These are phyloP conservation scores for Pyronema domesticum DNA, from an alignment of 495 filamentous ascomycete species.

Conservation along the genomic window DNA sequence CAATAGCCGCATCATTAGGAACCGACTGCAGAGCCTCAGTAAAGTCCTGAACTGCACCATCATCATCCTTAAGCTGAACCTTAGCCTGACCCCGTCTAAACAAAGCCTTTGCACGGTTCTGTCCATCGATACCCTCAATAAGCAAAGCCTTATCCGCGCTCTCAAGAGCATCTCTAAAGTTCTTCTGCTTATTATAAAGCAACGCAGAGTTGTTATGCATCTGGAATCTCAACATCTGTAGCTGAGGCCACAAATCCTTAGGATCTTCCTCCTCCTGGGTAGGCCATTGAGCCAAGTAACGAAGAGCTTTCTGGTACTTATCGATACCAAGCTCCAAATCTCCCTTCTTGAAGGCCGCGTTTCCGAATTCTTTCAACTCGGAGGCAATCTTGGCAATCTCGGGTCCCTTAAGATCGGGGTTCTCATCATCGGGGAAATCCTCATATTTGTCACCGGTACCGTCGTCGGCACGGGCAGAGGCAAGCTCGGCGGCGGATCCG, in stretches of 20 bases:
- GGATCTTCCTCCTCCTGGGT: slow-evolving; percentile 47
- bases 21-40: slow-evolving; percentile 54
- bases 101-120: slow-evolving; percentile 73
- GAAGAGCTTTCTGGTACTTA: slow-evolving; percentile 95
- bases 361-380: slow-evolving; percentile 84
- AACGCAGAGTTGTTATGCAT: slow-evolving; percentile 64
- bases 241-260: slow-evolving; percentile 42
- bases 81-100: slow-evolving; percentile 65
- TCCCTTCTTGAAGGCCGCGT: slow-evolving; percentile 70
- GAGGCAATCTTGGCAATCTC: slow-evolving; percentile 60
- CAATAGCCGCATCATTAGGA: slow-evolving; percentile 58
- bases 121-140: slow-evolving; percentile 35
- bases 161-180: slow-evolving; percentile 47
- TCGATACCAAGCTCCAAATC: slow-evolving; percentile 55
- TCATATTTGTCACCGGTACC: slow-evolving; percentile 81
- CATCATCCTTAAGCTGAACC: slow-evolving; percentile 66
- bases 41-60: slow-evolving; percentile 61
- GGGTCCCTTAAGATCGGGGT: slow-evolving; percentile 38
- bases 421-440: slow-evolving; percentile 84
- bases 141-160: slow-evolving; percentile 59
- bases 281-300: slow-evolving; percentile 82
- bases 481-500: slow-evolving; percentile 44
- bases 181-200: slow-evolving; percentile 60
- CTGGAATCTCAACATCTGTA: slow-evolving; percentile 56
- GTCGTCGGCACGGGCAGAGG: slow-evolving; percentile 48